These are phyloP conservation scores for Hibiscus mutabilis DNA, from an alignment of 345 rosid species.

Conservation along the genomic window DNA sequence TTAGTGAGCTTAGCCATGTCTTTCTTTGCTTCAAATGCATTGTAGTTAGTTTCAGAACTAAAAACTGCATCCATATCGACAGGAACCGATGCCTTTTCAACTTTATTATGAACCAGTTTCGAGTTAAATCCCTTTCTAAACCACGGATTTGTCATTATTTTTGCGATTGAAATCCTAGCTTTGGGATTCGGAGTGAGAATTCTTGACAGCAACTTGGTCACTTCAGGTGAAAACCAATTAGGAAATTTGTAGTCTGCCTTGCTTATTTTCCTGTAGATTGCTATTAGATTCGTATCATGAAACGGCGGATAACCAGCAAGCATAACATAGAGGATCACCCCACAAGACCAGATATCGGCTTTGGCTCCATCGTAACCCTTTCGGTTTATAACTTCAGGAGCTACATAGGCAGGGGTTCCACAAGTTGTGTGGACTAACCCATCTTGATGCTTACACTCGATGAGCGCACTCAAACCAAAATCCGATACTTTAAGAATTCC, in stretches of 20 bases:
- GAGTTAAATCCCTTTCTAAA: slow-evolving; percentile 16
- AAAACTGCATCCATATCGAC: slow-evolving; percentile 15
- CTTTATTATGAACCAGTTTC: slow-evolving; percentile 16
- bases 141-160: slow-evolving; percentile 10
- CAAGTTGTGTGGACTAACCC: slow-evolving; percentile 25
- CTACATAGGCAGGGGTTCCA: slow-evolving; percentile 21
- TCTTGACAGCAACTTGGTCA: slow-evolving; percentile 8
- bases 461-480: slow-evolving; percentile 25
- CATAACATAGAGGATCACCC: slow-evolving; percentile 9
- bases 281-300: slow-evolving; percentile 11
- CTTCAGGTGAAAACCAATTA: slow-evolving; percentile 11
- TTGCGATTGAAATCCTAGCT: slow-evolving; percentile 5
- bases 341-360: slow-evolving; percentile 15
- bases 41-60: slow-evolving; percentile 4
- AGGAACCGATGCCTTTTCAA: slow-evolving; percentile 23
- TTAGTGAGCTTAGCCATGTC: background rate
- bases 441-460: slow-evolving; percentile 21
- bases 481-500: slow-evolving; percentile 21
- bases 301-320: slow-evolving; percentile 13
- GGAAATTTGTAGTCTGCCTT: slow-evolving; percentile 14
- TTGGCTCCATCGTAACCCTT: slow-evolving; percentile 15
- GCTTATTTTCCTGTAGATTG: slow-evolving; percentile 9
- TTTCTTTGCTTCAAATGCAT: slow-evolving; percentile 9
- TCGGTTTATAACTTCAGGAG: slow-evolving; percentile 11
- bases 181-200: slow-evolving; percentile 9